A percentile compares a stretch with the other conserved stretches of the same genome.
Evolutionary conservation across 306 rosid genomes (phyloP).

Genomic region (Cicer judaicum): DNA sequence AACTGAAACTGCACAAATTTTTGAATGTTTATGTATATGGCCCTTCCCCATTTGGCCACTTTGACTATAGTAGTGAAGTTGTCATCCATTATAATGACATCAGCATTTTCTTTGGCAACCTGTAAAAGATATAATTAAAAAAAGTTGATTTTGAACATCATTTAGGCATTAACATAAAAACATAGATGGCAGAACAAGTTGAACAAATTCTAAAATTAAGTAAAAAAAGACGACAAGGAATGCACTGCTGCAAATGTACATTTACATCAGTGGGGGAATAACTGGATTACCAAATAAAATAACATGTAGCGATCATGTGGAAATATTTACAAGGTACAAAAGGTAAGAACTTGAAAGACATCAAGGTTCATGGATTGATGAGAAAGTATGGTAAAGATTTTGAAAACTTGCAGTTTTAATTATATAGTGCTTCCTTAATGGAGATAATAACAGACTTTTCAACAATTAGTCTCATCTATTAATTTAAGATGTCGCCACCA

Average conservation of each 20-base stretch:
- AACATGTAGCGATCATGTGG: conserved; percentile 2
- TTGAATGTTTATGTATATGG: conserved; percentile 91
- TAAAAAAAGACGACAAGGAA: no score
- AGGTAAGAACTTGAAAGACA: conserved; percentile 26
- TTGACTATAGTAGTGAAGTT: conserved; percentile 81
- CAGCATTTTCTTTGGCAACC: conserved; percentile 97
- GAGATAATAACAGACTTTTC: conserved; percentile 7
- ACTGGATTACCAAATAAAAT: conserved; percentile 19
- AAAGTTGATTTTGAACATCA: conserved; percentile 5
- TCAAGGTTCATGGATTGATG: not conserved
- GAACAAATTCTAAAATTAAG: conserved; percentile 8
- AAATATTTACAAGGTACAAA: conserved; percentile 9
- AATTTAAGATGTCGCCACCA: conserved; percentile 5
- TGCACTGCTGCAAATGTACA: no score
- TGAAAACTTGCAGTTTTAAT: conserved; percentile 20
- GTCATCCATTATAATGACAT: conserved; percentile 90
- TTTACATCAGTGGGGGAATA: conserved; percentile 5
- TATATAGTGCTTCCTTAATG: conserved; percentile 1
- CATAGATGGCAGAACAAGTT: not conserved
- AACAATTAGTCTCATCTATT: conserved; percentile 5
- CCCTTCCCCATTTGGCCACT: conserved; percentile 93
- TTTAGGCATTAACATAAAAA: conserved; percentile 5
- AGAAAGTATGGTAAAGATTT: not conserved
- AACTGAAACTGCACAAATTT: conserved; percentile 97
- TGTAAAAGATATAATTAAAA: conserved; percentile 46